Evolutionary conservation across 352 stramenopile genomes (phyloP).

Genomic region (Globisporangium nunn): DNA sequence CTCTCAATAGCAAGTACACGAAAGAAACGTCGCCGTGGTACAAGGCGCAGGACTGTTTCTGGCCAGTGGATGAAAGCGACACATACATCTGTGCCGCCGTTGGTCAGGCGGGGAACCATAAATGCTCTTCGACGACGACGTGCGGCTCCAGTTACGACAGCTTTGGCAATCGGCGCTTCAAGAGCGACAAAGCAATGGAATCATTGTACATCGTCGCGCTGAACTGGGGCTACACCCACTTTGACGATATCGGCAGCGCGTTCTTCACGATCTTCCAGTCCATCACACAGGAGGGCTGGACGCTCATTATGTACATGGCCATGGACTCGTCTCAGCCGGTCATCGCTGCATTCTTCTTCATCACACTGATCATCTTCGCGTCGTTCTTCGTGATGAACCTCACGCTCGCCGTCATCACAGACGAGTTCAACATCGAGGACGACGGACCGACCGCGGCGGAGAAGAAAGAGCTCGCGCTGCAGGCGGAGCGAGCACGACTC

Average conservation of each 20-base stretch:
- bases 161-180: conserved; percentile 64
- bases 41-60: conserved; percentile 82
- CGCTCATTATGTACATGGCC: conserved; percentile 88
- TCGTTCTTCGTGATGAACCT: conserved; percentile 94
- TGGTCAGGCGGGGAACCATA: conserved; percentile 39
- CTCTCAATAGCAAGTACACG: conserved; percentile 19
- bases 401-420: conserved; percentile 88
- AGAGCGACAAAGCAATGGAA: conserved; percentile 31
- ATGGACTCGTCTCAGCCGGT: conserved; percentile 51
- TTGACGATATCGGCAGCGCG: conserved; percentile 86
- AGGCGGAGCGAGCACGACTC: conserved; percentile 18
- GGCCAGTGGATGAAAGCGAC: conserved; percentile 85
- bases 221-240: conserved; percentile 91
- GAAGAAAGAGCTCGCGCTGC: conserved; percentile 28
- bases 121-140: conserved; percentile 25
- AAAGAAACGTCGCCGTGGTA: conserved; percentile 72
- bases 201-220: conserved; percentile 46
- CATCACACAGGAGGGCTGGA: conserved; percentile 93
- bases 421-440: conserved; percentile 84
- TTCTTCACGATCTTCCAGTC: conserved; percentile 93
- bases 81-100: conserved; percentile 54
- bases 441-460: conserved; percentile 20
- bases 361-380: conserved; percentile 87
- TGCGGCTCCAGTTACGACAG: conserved; percentile 70
- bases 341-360: conserved; percentile 80